Evolutionary conservation across 2,329 filamentous ascomycete genomes (phyloP), one percentile per base, ranked within the genome.

Genomic region (Alternaria longipes): DNA sequence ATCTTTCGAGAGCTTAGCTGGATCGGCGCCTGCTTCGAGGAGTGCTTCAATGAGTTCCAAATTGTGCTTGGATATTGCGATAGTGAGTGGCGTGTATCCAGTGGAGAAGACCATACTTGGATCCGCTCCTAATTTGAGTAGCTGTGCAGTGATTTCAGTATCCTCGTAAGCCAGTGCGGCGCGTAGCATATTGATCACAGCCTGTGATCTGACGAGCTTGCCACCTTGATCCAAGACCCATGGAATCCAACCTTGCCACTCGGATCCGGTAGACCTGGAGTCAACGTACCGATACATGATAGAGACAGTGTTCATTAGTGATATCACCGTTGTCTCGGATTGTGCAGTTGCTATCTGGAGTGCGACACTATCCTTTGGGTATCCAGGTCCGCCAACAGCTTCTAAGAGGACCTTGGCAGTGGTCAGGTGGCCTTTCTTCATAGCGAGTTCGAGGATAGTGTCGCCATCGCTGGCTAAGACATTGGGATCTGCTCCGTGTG

Each of bases 211-310:
- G 14, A 73, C 51, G 16, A 72, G 53, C 16, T 64, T 40, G 8
- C 69, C 70, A 28, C 69, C 69, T 32, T 14, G 24, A 14, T 65
- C 56, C 5, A 73, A 45, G 12, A 71, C 59, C 66, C 69, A 72
- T 22, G 56, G 32, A 38, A 74, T 46, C 71, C 71, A 74, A 3
- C 53, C 63, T 41, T 50, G 54, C 16, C 65, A 41, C 22, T 40
- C 8, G 2, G 11, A 14, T 4, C 1, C 18, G 3, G 9, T n/a
- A 11, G 36, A 14, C 2, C 41, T 36, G 8, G 52, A 28, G 16
- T 50, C 28, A 9, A 68, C 59, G 22, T 59, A 54, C 11, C 51
- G 32, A 38, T 64, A 66, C 62, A 67, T 67, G n/a, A 68, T 34
- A 9, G 59, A 59, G 11, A 58, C 41, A 20, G 60, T 60, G 1